A percentile compares a stretch with the other conserved stretches of the same genome.
phyloP scores from a whole-genome alignment of 169 alveolate genomes.

The Eimeria acervulina region DNA sequence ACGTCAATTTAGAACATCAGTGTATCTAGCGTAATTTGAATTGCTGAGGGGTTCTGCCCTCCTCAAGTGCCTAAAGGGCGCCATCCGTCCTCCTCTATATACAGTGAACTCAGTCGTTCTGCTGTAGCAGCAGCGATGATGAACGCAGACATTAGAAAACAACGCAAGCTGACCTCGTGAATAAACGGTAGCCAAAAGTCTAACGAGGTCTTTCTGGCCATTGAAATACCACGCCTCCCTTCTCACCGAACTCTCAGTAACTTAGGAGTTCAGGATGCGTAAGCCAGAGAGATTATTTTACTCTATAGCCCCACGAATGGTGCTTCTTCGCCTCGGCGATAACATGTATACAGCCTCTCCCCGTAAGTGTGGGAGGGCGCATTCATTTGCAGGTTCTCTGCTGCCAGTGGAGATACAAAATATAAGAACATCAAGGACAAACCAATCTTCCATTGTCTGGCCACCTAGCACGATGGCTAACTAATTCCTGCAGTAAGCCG shows the following conservation, averaged over 20 bases:
- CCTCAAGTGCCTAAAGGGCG: too few relatives aligned
- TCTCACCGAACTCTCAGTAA: too few relatives aligned
- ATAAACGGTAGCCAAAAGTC: background rate
- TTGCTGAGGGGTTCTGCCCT: too few relatives aligned
- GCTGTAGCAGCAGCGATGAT: too few relatives aligned
- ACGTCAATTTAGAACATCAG: too few relatives aligned
- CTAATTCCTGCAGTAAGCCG: background rate
- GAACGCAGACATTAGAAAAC: background rate
- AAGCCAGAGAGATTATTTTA: too few relatives aligned
- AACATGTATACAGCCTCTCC: background rate
- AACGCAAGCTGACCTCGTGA: background rate
- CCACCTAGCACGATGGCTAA: constrained; percentile 3
- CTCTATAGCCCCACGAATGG: background rate
- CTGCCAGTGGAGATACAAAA: background rate
- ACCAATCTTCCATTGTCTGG: constrained; percentile 6
- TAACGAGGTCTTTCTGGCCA: background rate
- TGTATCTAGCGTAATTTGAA: too few relatives aligned
- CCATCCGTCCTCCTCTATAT: too few relatives aligned
- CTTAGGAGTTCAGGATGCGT: too few relatives aligned
- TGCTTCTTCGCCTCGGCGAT: background rate
- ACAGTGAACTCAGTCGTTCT: too few relatives aligned
- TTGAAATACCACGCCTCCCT: too few relatives aligned
- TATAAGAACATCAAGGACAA: background rate
- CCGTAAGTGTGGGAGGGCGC: background rate
- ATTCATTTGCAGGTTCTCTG: background rate